These are phyloP conservation scores for Cercospora sp. DNA, from an alignment of 2,329 filamentous ascomycete genomes.

Conservation along the genomic window DNA sequence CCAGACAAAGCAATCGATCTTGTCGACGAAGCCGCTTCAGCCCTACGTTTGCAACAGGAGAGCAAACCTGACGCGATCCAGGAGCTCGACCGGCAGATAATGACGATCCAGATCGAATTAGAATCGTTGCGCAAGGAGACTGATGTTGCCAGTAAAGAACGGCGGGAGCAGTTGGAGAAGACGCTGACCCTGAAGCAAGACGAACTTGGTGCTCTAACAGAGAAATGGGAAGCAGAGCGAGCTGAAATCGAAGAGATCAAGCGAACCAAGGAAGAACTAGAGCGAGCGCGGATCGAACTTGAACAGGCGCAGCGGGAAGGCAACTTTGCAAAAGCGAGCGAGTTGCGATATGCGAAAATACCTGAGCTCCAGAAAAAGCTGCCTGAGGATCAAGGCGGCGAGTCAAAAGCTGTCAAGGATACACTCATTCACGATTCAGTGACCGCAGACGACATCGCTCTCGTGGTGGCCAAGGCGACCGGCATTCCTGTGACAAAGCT, in stretches of 20 bases:
- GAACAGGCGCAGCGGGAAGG: slow-evolving; percentile 85
- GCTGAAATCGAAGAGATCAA: slow-evolving; percentile 85
- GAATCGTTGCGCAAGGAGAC: slow-evolving; percentile 93
- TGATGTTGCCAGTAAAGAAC: slow-evolving; percentile 83
- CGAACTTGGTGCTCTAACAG: slow-evolving; percentile 71
- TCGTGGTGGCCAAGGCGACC: slow-evolving; percentile 85
- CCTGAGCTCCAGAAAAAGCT: slow-evolving; percentile 77
- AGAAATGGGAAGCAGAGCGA: slow-evolving; percentile 88
- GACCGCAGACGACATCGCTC: slow-evolving; percentile 91
- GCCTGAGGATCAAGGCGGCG: slow-evolving; percentile 69
- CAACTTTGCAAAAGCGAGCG: slow-evolving; percentile 86
- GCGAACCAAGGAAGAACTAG: slow-evolving; percentile 81
- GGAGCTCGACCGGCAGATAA: slow-evolving; percentile 87
- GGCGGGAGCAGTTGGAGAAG: slow-evolving; percentile 79
- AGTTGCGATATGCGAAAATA: slow-evolving; percentile 85
- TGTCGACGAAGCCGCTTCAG: slow-evolving; percentile 92
- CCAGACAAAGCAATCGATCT: slow-evolving; percentile 97
- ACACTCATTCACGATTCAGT: slow-evolving; percentile 88
- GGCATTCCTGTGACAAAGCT: slow-evolving; percentile 92
- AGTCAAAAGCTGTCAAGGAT: slow-evolving; percentile 41
- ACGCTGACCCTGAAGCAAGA: slow-evolving; percentile 75
- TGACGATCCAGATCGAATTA: slow-evolving; percentile 95
- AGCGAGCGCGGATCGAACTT: slow-evolving; percentile 79
- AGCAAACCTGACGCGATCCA: slow-evolving; percentile 95
- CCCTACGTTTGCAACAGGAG: slow-evolving; percentile 88